phyloP scores from a whole-genome alignment of 805 yeast genomes.

The Sugiyamaella americana region DNA sequence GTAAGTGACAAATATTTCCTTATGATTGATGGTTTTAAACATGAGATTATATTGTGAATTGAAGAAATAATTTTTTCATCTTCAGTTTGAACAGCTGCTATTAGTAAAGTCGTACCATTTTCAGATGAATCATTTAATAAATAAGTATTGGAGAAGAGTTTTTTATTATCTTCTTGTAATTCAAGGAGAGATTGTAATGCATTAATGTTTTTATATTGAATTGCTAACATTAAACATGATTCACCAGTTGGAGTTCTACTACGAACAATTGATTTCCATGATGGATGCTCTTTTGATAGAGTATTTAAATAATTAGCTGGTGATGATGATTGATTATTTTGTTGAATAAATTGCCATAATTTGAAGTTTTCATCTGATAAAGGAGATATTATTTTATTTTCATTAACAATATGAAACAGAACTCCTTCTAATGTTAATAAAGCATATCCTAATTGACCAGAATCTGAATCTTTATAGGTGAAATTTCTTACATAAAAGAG shows the following conservation, averaged over 20 bases:
- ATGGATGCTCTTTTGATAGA: constrained; percentile 1
- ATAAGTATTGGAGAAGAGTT: constrained; percentile 58
- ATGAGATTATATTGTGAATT: constrained; percentile 32
- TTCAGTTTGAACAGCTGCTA: constrained; percentile 55
- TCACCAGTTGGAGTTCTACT: constrained; percentile 56
- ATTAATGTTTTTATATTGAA: constrained; percentile 41
- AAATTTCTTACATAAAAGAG: constrained; percentile 61
- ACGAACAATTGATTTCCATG: constrained; percentile 26
- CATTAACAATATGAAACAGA: constrained; percentile 51
- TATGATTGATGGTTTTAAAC: constrained; percentile 35
- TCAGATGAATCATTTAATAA: constrained; percentile 56
- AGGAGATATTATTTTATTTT: constrained; percentile 34
- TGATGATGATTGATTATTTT: constrained; percentile 21
- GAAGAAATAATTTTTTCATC: constrained; percentile 42
- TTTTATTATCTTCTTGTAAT: constrained; percentile 22
- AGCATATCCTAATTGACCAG: constrained; percentile 69
- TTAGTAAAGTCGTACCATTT: constrained; percentile 50
- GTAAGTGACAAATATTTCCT: constrained; percentile 41
- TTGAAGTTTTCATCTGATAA: constrained; percentile 43
- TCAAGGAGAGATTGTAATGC: constrained; percentile 42
- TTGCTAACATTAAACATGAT: constrained; percentile 60
- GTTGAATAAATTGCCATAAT: constrained; percentile 49
- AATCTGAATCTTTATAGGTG: constrained; percentile 41
- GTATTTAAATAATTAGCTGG: background rate
- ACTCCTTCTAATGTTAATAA: constrained; percentile 82